Conservation (phyloP, 805 yeast genomes). For the Lipomyces lipofer region DNA sequence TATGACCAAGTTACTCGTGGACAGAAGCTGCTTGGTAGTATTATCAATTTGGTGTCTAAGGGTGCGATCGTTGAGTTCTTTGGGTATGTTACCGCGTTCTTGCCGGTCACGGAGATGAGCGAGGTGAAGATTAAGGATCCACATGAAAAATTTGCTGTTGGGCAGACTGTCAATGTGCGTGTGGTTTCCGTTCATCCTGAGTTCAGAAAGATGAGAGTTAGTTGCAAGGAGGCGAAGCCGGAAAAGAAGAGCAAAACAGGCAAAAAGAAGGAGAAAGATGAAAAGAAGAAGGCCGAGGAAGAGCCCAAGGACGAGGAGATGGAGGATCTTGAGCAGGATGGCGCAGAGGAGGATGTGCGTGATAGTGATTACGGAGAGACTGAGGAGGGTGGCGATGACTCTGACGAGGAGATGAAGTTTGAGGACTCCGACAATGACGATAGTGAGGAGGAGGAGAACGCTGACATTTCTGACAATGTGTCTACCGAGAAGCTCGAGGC, state of each 20-base stretch:
- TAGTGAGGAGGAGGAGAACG: constrained; percentile 40
- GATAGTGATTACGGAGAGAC: constrained; percentile 36
- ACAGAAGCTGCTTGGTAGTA: constrained; percentile 65
- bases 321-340: constrained; percentile 34
- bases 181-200: constrained; percentile 58
- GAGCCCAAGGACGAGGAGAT: constrained; percentile 28
- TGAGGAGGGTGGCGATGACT: constrained; percentile 33
- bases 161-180: constrained; percentile 77
- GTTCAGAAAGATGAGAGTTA: constrained; percentile 60
- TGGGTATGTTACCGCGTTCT: constrained; percentile 71
- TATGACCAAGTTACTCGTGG: constrained; percentile 59
- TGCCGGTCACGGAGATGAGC: constrained; percentile 86
- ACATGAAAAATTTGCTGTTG: constrained; percentile 72
- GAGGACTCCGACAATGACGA: constrained; percentile 38
- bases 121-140: constrained; percentile 82
- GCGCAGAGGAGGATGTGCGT: constrained; percentile 34
- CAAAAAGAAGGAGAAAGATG: constrained; percentile 33
- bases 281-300: constrained; percentile 8
- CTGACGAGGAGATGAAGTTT: constrained; percentile 26
- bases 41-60: constrained; percentile 64
- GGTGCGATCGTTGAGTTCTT: constrained; percentile 88
- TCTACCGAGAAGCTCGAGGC: constrained; percentile 49
- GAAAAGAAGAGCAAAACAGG: constrained; percentile 1
- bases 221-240: constrained; percentile 62
- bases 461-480: constrained; percentile 38